Evolutionary conservation across 78 protist species (phyloP).

Genomic region (Polysphondylium violaceum): DNA sequence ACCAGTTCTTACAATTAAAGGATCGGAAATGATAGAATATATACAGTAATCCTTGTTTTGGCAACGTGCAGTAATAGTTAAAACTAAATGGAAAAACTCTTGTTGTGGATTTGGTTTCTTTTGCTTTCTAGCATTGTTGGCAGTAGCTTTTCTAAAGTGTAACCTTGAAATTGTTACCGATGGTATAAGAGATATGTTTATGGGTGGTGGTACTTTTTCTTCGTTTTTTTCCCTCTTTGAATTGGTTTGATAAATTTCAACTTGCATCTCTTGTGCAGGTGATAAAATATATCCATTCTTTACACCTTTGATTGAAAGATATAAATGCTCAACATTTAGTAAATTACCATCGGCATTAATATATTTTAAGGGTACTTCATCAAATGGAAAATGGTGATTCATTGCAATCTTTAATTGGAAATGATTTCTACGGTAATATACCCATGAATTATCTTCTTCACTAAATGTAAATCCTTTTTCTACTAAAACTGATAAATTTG

Average conservation of each 20-base stretch:
- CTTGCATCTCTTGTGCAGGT: constrained; percentile 25
- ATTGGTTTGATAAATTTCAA: constrained; percentile 74
- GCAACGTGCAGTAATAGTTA: constrained; percentile 41
- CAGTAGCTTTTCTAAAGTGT: constrained; percentile 76
- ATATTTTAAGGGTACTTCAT: constrained; percentile 33
- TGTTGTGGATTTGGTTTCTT: constrained; percentile 80
- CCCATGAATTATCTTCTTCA: constrained; percentile 58
- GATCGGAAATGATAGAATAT: constrained; percentile 50
- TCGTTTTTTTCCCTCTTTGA: constrained; percentile 70
- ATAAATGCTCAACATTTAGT: constrained; percentile 22
- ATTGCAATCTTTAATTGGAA: constrained; percentile 57
- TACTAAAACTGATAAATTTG: constrained; percentile 40
- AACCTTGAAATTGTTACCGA: constrained; percentile 55
- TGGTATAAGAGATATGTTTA: background rate
- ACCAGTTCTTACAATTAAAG: constrained; percentile 74
- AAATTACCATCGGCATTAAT: constrained; percentile 5
- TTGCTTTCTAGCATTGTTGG: constrained; percentile 77
- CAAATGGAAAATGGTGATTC: constrained; percentile 33
- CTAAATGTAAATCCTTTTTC: constrained; percentile 69
- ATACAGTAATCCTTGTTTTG: constrained; percentile 51
- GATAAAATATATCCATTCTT: constrained; percentile 16
- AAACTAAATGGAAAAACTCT: constrained; percentile 63
- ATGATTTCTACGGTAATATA: constrained; percentile 56
- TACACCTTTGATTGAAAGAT: constrained; percentile 50
- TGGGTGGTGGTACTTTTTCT: constrained; percentile 65